A percentile compares a stretch with the other conserved stretches of the same genome.
Evolutionary conservation across 352 stramenopile genomes (phyloP).

Genomic region (Pythium vanterpoolii): DNA sequence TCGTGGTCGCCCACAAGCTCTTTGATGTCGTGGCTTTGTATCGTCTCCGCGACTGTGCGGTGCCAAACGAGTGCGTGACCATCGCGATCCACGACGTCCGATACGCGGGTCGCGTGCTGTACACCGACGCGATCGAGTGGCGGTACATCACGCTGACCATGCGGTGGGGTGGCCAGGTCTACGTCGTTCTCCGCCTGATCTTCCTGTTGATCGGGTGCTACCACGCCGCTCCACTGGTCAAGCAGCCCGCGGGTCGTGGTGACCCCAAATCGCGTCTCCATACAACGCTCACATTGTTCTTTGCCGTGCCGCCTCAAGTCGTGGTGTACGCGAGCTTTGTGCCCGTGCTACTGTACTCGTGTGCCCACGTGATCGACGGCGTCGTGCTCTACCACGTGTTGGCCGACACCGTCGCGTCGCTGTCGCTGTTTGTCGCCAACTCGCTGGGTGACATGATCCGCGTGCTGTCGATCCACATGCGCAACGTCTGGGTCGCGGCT

Average conservation of each 20-base stretch:
- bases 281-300: slow-evolving; percentile 23
- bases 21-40: slow-evolving; percentile 25
- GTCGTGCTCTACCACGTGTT: slow-evolving; percentile 25
- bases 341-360: slow-evolving; percentile 22
- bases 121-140: slow-evolving; percentile 29
- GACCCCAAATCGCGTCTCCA: background rate
- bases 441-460: slow-evolving; percentile 16
- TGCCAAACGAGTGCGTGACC: slow-evolving; percentile 1
- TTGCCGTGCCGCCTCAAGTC: slow-evolving; percentile 23
- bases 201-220: slow-evolving; percentile 21
- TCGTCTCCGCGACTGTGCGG: slow-evolving; percentile 6
- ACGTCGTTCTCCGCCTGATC: slow-evolving; percentile 23
- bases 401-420: slow-evolving; percentile 11
- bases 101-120: slow-evolving; percentile 22
- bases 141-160: slow-evolving; percentile 24
- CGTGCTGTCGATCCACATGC: slow-evolving; percentile 23
- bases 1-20: slow-evolving; percentile 27
- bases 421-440: slow-evolving; percentile 12
- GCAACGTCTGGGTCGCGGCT: slow-evolving; percentile 24
- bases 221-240: slow-evolving; percentile 14
- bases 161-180: slow-evolving; percentile 18
- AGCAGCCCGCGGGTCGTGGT: background rate
- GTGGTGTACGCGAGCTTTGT: slow-evolving; percentile 28
- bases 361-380: slow-evolving; percentile 25
- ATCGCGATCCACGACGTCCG: slow-evolving; percentile 22